Evolutionary conservation across 306 rosid genomes (phyloP), one percentile per base, ranked within the genome.

Genomic region (Citrullus mucosospermus): DNA sequence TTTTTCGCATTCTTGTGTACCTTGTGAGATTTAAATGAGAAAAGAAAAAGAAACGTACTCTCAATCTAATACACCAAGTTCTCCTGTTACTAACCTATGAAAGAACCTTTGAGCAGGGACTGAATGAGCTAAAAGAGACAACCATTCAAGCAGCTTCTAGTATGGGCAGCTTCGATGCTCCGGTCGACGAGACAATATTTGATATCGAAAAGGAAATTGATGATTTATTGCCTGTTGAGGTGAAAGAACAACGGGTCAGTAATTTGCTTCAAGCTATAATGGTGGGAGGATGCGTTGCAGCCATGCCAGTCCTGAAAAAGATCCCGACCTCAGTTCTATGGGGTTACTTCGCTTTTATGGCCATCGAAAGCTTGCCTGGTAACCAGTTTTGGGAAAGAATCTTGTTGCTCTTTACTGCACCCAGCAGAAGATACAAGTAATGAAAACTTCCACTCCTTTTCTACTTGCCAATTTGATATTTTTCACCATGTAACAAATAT

Each of bases 331-430:
- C 99, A n/a, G 98, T 96, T 79, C 96, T 96, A 6, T 96, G 99
- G 99, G 99, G 99, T 43, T 96, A 96, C 85, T 96, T 96, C 60
- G 99, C 99, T 54, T 96, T 87, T 86, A 96, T 96, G 99, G 99
- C 99, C 4, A 96, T 96, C 51, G 99, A 96, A 83, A 96, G 97
- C 85, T 87, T 96, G 80, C 99, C 99, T 0, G 99, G 99, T 62
- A 96, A 96, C 80, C 99, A 96, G 80, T 96, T 92, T 83, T 96
- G 99, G 99, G 99, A 96, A 82, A 90, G 99, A 85, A 96, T 92
- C 81, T 78, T 92, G 11, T 80, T 96, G 79, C 97, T 96, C 82
- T 96, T 92, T 84, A 96, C 99, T 11, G 96, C 98, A 44, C 99
- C 98, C 30, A 91, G 92, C 84, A 83, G 99, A 88, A 85, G 99